Conservation (phyloP, 176 grass and related monocot species). For the Zizania latifolia region DNA sequence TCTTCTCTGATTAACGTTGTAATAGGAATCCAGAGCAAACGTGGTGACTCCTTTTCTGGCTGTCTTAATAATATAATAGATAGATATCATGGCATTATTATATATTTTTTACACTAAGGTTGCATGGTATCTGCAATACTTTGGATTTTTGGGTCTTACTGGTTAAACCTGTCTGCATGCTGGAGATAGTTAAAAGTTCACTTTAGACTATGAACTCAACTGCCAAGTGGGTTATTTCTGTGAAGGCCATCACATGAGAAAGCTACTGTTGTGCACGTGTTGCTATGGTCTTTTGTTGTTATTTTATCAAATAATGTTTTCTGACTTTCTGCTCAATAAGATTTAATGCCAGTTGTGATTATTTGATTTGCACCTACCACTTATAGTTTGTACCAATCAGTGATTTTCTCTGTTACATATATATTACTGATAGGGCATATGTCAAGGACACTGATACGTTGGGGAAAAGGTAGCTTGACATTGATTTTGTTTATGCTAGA, state of each 20-base stretch:
- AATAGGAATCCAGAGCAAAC: no score
- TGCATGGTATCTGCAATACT: not conserved
- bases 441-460: not conserved
- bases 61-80: no score
- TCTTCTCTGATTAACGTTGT: no score
- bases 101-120: not conserved
- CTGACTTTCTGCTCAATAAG: not conserved
- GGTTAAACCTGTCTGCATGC: not conserved
- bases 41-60: no score
- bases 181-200: not conserved
- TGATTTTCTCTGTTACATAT: not conserved
- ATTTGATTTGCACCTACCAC: not conserved
- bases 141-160: not conserved
- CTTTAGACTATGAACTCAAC: not conserved
- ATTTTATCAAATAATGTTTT: not conserved
- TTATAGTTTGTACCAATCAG: not conserved
- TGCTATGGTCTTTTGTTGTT: no score
- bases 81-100: not conserved
- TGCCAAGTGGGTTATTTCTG: not conserved
- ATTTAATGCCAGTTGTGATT: not conserved
- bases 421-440: not conserved
- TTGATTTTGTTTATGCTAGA: constrained; percentile 13
- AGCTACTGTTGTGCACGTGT: no score
- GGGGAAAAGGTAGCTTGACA: not conserved
- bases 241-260: not conserved